Evolutionary conservation across 768 basidiomycete genomes (phyloP), one percentile per base, ranked within the genome.

Genomic region (Glaciozyma antarctica): DNA sequence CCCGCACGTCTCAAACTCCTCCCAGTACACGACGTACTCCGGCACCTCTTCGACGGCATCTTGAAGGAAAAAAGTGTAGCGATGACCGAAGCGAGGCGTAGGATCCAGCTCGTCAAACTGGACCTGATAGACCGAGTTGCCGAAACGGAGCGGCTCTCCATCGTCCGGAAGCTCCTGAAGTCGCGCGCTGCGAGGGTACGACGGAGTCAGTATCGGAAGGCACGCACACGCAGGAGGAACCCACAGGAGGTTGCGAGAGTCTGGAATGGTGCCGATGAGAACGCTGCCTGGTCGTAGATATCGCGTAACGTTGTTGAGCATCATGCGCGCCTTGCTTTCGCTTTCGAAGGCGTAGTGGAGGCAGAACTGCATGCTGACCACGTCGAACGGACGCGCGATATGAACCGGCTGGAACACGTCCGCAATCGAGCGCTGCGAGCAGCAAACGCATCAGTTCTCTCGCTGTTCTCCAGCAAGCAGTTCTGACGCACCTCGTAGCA

Each of bases 321-420:
- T 95, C 75, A 84, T 86, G 41, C 89, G 82, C 30, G 85, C 88
- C 75, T 95, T 95, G 64, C 82, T 79, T 38, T 84, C 82, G n/a
- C 82, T 87, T 76, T 98, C 92, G 75, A 99, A 98, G 12, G 95
- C 95, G 74, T 99, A 98, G 76, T 99, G 95, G 89, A 99, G 97
- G 77, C 95, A 98, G 76, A 99, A 99, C 75, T 99, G 95, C 90
- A 97, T 90, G 3, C 90, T 89, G 8, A 98, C 91, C 63, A 91
- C 89, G 74, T 98, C 95, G 74, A 95, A 95, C 8, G 86, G 86
- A 38, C 81, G 30, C 28, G 62, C 54, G 38, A 58, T 34, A 24
- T 62, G 58, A 2, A 43, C 6, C 0, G 58, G 48, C 3, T 5
- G 85, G 77, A 97, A 82, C n/a, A 80, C 85, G 57, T 82, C 82